Conservation (phyloP, 2,329 filamentous ascomycete species). For the Sporothrix globosa region DNA sequence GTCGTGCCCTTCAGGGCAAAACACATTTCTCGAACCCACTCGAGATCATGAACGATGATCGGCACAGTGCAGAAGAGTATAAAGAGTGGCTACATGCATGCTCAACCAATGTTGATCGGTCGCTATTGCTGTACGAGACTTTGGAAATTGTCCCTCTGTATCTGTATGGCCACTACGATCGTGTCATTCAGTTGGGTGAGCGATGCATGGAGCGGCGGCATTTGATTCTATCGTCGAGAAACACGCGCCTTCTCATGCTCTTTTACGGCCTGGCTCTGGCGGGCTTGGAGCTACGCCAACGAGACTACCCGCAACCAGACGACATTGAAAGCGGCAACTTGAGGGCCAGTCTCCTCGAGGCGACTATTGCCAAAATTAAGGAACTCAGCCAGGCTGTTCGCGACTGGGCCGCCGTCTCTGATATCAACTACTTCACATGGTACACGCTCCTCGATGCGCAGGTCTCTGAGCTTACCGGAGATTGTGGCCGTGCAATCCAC, state of each 20-base stretch:
- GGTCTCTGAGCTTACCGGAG: conserved; percentile 62
- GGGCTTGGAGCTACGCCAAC: conserved; percentile 54
- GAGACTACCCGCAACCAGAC: conserved; percentile 51
- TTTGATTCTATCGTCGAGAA: conserved; percentile 63
- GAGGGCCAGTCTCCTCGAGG: conserved; percentile 41
- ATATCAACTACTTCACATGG: conserved; percentile 74
- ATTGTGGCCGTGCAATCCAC: conserved; percentile 62
- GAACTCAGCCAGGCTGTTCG: conserved; percentile 63
- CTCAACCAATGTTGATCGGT: conserved; percentile 63
- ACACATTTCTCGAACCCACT: conserved; percentile 57
- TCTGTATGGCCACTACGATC: conserved; percentile 65
- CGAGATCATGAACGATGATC: conserved; percentile 67
- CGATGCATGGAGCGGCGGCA: conserved; percentile 52
- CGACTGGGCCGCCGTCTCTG: conserved; percentile 64
- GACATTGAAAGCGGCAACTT: conserved; percentile 46
- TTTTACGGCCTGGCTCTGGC: conserved; percentile 63
- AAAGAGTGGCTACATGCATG: conserved; percentile 60
- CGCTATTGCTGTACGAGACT: conserved; percentile 69
- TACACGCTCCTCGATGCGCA: conserved; percentile 70
- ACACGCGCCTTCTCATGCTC: conserved; percentile 60
- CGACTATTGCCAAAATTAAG: conserved; percentile 58
- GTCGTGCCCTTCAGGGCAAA: conserved; percentile 74
- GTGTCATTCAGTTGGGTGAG: conserved; percentile 61
- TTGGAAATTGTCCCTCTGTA: conserved; percentile 66
- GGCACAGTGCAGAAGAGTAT: conserved; percentile 63